Evolutionary conservation across 2,329 filamentous ascomycete species (phyloP), one percentile per base, ranked within the genome.

Genomic region (Colletotrichum echinochloae): DNA sequence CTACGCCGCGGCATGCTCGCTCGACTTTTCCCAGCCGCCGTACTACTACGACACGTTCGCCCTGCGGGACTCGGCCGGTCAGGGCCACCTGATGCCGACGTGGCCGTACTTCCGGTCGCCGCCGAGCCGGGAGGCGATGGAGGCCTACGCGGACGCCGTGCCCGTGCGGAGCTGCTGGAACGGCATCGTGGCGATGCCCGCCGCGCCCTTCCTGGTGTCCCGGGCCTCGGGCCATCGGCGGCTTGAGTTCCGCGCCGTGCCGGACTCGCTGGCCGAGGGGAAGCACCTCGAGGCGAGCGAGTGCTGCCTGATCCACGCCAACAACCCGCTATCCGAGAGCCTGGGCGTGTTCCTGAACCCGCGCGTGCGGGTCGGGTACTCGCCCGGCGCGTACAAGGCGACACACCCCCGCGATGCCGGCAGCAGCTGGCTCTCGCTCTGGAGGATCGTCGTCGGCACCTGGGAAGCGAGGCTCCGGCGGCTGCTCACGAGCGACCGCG

Each of bases 241-340:
- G 2, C 77, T 93, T 0, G 83, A 81, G n/a, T 93, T 93, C 78
- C 88, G 91, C 12, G 90, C 85, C 5, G 83, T 92, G 28, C 77
- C 87, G 0, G 91, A 93, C 75, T 86, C 84, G 5, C 86, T 95
- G 1, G 89, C 88, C 2, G 60, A 68, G 69, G 76, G 79, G 9
- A 76, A 82, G 33, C 91, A 93, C 76, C 83, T 94, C 33, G 93
- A 95, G 79, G 92, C 86, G n/a, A 92, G 89, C 18, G 92, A 95
- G 79, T 94, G 92, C 82, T 95, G 93, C 79, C 86, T 95, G 62
- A 89, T 94, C 65, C 92, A 94, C 76, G 88, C 89, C 2, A 92
- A 94, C 75, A 94, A 93, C 74, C 88, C 87, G 1, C 80, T 90
- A 5, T 85, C 85, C 6, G 76, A 76, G 66, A 78, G 79, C 7